Base-by-base conservation (phyloP, 257 asterid species). In the Solanum sejunctum region DNA sequence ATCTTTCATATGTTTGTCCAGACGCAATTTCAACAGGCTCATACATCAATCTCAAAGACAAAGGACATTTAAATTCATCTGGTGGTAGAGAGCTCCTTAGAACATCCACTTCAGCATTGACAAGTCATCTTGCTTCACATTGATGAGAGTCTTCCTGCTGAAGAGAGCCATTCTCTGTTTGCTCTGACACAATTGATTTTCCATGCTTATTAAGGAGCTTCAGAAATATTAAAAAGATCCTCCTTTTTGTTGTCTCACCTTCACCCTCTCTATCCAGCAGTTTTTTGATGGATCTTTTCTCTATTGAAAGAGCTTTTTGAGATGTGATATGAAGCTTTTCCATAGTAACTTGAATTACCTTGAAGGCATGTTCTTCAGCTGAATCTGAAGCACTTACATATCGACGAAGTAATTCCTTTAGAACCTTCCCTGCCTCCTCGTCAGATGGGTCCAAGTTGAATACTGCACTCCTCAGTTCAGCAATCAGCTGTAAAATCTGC, bases 1-100 rank as follows among this genome's bases (percentile, higher is more conserved):
- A 92, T 88, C 97, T 89, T 91, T 97, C 98, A 67, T 93, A 95
- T 23, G 98, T 95, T 89, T 94, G 97, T 16, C 95, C 93, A 17
- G 97, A 93, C 23, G 93, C 93, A 88, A 93, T 91, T 64, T 92
- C 92, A 28, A 91, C 94, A 1, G 93, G 98, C 84, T 93, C 95
- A 13, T 90, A 89, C 97, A 94, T 92, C 84, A 93, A 94, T 82
- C 92, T 93, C 87, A 91, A 85, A 7, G 93, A 93, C 67, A 90
- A 91, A 57, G 96, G 97, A 85, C 98, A 94, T 79, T 92, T 87
- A 47, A 94, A 85, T 91, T 94, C 96, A 81, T 93, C 97, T 8
- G 98, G 96, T 18, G 96, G 97, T 58, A 92, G 90, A 10, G 88
- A 71, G 82, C 63, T 77, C 63, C 89, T 23, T 23, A 77, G 82